Conservation (phyloP, 2,329 filamentous ascomycete genomes). For the Diaporthe nobilis region DNA sequence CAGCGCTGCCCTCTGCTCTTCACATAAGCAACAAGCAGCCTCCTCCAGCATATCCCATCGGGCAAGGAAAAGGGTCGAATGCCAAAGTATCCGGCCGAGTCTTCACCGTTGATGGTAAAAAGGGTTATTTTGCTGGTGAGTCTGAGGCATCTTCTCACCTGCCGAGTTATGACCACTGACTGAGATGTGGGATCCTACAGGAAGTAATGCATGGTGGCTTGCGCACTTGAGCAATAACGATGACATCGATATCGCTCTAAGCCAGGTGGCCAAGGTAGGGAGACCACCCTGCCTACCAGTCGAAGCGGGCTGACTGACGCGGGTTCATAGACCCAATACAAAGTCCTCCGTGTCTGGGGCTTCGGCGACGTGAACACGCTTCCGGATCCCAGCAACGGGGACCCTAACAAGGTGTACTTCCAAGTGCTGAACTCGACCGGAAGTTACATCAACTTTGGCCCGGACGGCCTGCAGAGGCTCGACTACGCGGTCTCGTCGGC, state of each 20-base stretch:
- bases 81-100: constrained; percentile 38
- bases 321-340: constrained; percentile 61
- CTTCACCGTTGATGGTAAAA: constrained; percentile 32
- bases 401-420: constrained; percentile 60
- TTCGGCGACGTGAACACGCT: constrained; percentile 70
- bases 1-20: constrained; percentile 15
- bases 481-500: constrained; percentile 75
- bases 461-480: constrained; percentile 73
- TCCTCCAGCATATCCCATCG: constrained; percentile 35
- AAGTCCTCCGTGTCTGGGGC: constrained; percentile 73
- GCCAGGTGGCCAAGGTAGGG: constrained; percentile 38
- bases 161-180: background rate
- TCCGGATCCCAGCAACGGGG: constrained; percentile 48
- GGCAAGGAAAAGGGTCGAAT: constrained; percentile 17
- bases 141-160: too few relatives aligned
- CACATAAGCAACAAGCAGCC: constrained; percentile 36
- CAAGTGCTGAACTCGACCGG: constrained; percentile 65
- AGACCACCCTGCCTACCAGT: background rate
- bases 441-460: constrained; percentile 73
- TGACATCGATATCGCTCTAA: constrained; percentile 65
- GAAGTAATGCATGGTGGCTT: constrained; percentile 42
- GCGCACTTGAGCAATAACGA: constrained; percentile 59
- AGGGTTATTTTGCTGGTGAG: constrained; percentile 38
- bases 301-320: constrained; percentile 47
- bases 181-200: background rate